Evolutionary conservation across 2,329 filamentous ascomycete genomes (phyloP).

Genomic region (Nemania sp.): DNA sequence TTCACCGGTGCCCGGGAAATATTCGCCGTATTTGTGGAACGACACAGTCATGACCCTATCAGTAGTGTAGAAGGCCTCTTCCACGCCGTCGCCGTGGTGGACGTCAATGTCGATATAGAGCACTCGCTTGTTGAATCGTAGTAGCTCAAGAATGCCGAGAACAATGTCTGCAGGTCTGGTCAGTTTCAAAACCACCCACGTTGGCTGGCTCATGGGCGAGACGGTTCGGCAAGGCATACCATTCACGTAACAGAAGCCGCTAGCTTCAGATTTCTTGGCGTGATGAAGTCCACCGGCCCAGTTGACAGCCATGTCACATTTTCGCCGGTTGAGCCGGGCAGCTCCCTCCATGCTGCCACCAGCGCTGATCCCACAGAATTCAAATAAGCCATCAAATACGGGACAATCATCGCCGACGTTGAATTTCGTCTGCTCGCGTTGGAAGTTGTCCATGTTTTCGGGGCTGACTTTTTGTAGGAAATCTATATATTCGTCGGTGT

Average conservation of each 20-base stretch:
- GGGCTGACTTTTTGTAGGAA: conserved; percentile 95
- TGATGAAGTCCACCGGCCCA: conserved; percentile 98
- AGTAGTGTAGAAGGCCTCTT: conserved; percentile 91
- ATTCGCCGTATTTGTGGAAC: conserved; percentile 96
- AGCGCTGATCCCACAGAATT: conserved; percentile 93
- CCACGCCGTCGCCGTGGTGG: conserved; percentile 90
- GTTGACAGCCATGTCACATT: conserved; percentile 96
- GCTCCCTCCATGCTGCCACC: conserved; percentile 94
- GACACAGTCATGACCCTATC: conserved; percentile 92
- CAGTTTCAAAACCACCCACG: conserved; percentile 46
- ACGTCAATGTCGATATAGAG: conserved; percentile 97
- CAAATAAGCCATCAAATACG: conserved; percentile 96
- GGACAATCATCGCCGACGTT: conserved; percentile 97
- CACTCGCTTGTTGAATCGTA: conserved; percentile 89
- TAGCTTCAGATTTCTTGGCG: conserved; percentile 94
- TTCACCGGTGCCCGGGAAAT: conserved; percentile 90
- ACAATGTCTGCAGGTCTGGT: conserved; percentile 76
- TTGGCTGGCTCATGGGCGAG: neutral
- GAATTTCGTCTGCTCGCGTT: conserved; percentile 88
- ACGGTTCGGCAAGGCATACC: conserved; percentile 57
- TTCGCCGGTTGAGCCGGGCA: conserved; percentile 82
- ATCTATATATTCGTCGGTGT: conserved; percentile 93
- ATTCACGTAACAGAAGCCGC: conserved; percentile 98
- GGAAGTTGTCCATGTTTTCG: conserved; percentile 95
- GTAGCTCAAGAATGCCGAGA: conserved; percentile 87